Evolutionary conservation across 805 yeast genomes (phyloP).

Genomic region (Monosporozyma aerobia): DNA sequence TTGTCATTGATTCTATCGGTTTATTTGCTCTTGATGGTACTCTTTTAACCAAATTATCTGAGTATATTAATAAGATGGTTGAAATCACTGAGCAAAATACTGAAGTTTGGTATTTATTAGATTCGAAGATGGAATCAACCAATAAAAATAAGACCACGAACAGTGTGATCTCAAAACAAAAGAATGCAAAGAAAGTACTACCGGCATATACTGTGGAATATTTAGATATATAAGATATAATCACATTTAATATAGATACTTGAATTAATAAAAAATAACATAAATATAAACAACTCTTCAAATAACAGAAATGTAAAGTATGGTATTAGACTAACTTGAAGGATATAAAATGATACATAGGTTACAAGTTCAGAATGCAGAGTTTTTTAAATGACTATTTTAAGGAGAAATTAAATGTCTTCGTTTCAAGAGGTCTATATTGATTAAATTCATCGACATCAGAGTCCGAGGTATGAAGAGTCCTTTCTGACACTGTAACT

Average conservation of each 20-base stretch:
- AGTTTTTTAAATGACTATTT: neutral
- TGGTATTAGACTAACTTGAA: neutral
- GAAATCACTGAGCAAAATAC: slow-evolving; percentile 23
- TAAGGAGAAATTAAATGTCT: slow-evolving; percentile 13
- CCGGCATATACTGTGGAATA: slow-evolving; percentile 27
- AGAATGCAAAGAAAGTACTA: slow-evolving; percentile 5
- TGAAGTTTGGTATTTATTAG: slow-evolving; percentile 24
- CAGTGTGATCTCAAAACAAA: slow-evolving; percentile 1
- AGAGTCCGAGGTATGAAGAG: slow-evolving; percentile 43
- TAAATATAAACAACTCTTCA: neutral
- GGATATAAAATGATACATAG: neutral
- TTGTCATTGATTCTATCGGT: slow-evolving; percentile 30
- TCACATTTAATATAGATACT: neutral
- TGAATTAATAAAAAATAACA: neutral
- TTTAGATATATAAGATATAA: slow-evolving; percentile 14
- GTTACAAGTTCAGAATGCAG: neutral
- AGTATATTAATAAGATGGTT: slow-evolving; percentile 21
- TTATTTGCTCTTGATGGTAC: slow-evolving; percentile 26
- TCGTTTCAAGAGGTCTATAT: slow-evolving; percentile 16
- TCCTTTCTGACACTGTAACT: slow-evolving; percentile 53
- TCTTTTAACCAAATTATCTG: slow-evolving; percentile 16
- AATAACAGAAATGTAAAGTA: neutral
- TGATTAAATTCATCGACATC: slow-evolving; percentile 14
- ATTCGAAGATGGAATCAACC: slow-evolving; percentile 11
- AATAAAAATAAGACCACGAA: neutral